phyloP scores from a whole-genome alignment of 768 basidiomycete genomes.

The Lactifluus hygrophoroides region DNA sequence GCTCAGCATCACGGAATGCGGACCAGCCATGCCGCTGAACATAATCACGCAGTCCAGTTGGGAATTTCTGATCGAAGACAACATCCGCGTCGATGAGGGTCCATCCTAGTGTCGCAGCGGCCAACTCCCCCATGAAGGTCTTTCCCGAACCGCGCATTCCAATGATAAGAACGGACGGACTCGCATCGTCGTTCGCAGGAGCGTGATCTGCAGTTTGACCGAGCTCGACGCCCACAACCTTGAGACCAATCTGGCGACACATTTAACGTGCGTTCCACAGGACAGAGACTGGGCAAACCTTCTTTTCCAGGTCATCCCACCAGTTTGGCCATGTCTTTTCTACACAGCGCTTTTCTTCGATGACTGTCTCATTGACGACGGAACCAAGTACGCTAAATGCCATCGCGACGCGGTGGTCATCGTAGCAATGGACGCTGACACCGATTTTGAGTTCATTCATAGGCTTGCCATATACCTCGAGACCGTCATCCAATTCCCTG shows the following conservation, averaged over 20 bases:
- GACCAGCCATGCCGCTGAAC: slow-evolving; percentile 83
- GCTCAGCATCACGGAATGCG: slow-evolving; percentile 79
- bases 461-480: slow-evolving; percentile 79
- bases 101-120: slow-evolving; percentile 64
- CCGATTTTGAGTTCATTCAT: slow-evolving; percentile 52
- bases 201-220: slow-evolving; percentile 33
- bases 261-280: background rate
- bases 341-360: slow-evolving; percentile 96
- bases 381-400: slow-evolving; percentile 86
- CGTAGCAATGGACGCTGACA: slow-evolving; percentile 90
- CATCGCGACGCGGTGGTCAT: slow-evolving; percentile 99
- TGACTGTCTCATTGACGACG: slow-evolving; percentile 60
- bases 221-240: slow-evolving; percentile 80
- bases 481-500: slow-evolving; percentile 85
- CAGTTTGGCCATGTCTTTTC: slow-evolving; percentile 99
- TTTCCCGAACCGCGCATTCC: slow-evolving; percentile 99
- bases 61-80: slow-evolving; percentile 58
- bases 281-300: slow-evolving; percentile 40
- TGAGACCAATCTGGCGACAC: slow-evolving; percentile 70
- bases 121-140: slow-evolving; percentile 76
- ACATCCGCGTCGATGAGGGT: slow-evolving; percentile 78
- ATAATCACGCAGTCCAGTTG: slow-evolving; percentile 58
- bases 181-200: slow-evolving; percentile 33
- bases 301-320: slow-evolving; percentile 98
- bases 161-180: slow-evolving; percentile 65